Evolutionary conservation across 140 eudicot species (phyloP), one percentile per base, ranked within the genome.

Genomic region (Flaveria floridana): DNA sequence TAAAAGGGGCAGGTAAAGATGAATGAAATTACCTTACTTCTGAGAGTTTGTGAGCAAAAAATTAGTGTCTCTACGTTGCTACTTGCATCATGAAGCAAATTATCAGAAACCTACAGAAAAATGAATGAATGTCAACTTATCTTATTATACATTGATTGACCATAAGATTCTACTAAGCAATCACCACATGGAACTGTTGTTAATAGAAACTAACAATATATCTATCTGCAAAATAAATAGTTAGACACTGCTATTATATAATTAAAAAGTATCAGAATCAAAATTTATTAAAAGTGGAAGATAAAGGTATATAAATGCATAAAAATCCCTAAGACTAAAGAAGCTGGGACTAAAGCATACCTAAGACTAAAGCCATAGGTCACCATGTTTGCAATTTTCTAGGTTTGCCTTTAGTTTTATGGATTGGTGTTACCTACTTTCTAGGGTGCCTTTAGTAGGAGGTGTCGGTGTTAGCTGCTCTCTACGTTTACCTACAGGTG

Each of bases 11-110:
- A 52, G 15, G 71, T 2, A 50, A 61, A 23, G 34, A 57, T 65
- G 34, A 12, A 65, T 30, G 26, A 57, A 66, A 26, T 75, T 81
- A 95, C 99, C 99, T 95, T 95, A 87, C 95, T 95, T 87, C 95
- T 84, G 76, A 95, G 91, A 42, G 99, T 95, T 84, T 95, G 99
- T 53, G 99, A 95, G 78, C 97, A 95, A 76, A 95, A 95, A 20
- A 95, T 89, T 74, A 72, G 70, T 71, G 99, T 95, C 83, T 95
- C 99, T 28, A 80, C 82, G 44, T 95, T 91, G 91, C 97, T 95
- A 76, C 81, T 76, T 56, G 89, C 76, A 79, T 95, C 99, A 77
- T 95, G 99, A 76, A 95, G 99, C 84, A 95, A 79, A 84, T 91
- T 95, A 84, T 95, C 99, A 71, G 97, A 89, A 70, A 91, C 99